Conservation (phyloP, 2,329 filamentous ascomycete species). For the Penicillium sp. region DNA sequence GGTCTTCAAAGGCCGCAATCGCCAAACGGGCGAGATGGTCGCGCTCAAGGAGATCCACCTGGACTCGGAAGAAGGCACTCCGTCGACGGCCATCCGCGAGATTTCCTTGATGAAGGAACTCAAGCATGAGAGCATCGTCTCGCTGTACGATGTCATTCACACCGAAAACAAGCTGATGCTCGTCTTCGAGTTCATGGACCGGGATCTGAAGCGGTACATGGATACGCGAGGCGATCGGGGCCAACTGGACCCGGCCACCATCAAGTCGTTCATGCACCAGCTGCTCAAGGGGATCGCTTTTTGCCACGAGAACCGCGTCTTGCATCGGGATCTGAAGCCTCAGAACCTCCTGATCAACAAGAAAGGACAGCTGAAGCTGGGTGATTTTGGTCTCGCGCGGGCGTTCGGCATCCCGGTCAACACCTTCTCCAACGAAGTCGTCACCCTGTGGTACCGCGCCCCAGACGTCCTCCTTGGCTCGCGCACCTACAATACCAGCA, state of each 20-base stretch:
- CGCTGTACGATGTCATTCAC: conserved; percentile 96
- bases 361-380: conserved; percentile 84
- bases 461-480: conserved; percentile 92
- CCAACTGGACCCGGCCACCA: conserved; percentile 78
- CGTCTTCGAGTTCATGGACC: conserved; percentile 98
- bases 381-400: conserved; percentile 87
- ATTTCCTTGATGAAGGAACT: conserved; percentile 99
- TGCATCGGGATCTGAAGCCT: conserved; percentile 92
- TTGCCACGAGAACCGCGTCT: conserved; percentile 92
- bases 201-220: conserved; percentile 98
- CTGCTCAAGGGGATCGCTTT: conserved; percentile 93
- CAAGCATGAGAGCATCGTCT: conserved; percentile 97
- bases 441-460: conserved; percentile 95
- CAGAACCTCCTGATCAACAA: conserved; percentile 95
- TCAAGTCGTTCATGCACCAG: conserved; percentile 99
- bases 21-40: conserved; percentile 92
- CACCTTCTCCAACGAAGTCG: conserved; percentile 96
- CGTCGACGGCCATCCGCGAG: conserved; percentile 93
- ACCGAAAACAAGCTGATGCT: conserved; percentile 99
- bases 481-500: conserved; percentile 97
- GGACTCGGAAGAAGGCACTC: conserved; percentile 95
- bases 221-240: conserved; percentile 85
- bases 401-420: conserved; percentile 97
- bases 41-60: conserved; percentile 98
- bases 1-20: conserved; percentile 98